A percentile compares a stretch with the other conserved stretches of the same genome.
Conservation (phyloP, 257 asterid species). For the Solanum chaucha region DNA sequence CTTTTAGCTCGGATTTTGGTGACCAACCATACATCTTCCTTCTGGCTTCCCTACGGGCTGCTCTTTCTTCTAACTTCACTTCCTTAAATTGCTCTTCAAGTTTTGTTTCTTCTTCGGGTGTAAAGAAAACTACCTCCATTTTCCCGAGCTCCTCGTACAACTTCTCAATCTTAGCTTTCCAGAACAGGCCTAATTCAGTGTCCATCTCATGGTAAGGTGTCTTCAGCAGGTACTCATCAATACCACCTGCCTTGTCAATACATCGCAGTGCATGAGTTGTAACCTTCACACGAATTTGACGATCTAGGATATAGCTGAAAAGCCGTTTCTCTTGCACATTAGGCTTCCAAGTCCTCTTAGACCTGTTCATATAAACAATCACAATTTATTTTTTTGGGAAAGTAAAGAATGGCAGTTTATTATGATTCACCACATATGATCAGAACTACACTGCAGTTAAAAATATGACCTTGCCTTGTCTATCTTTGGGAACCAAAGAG, state of each 20-base stretch:
- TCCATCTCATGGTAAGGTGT: slow-evolving; percentile 89
- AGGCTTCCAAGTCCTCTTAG: no score
- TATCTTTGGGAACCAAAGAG: background rate
- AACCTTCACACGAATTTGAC: slow-evolving; percentile 45
- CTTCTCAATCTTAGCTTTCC: slow-evolving; percentile 87
- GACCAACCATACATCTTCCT: slow-evolving; percentile 59
- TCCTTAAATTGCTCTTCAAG: slow-evolving; percentile 48
- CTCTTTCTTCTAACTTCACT: slow-evolving; percentile 42
- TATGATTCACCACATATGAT: background rate
- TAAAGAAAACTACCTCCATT: slow-evolving; percentile 78
- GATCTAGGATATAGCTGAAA: no score
- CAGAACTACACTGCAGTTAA: background rate
- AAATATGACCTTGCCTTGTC: background rate
- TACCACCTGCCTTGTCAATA: slow-evolving; percentile 96
- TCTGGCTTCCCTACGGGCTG: slow-evolving; percentile 60
- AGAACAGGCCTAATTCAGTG: slow-evolving; percentile 73
- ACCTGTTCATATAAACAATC: no score
- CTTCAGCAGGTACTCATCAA: slow-evolving; percentile 88
- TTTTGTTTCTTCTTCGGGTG: slow-evolving; percentile 69
- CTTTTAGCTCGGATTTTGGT: slow-evolving; percentile 22
- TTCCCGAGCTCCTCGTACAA: slow-evolving; percentile 82
- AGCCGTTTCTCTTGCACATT: no score
- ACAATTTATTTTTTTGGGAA: background rate
- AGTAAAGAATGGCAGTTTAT: background rate
- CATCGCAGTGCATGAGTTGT: slow-evolving; percentile 91